Evolutionary conservation across 1,284 basidiomycete species (phyloP).

Genomic region (Marasmius tenuissimus): DNA sequence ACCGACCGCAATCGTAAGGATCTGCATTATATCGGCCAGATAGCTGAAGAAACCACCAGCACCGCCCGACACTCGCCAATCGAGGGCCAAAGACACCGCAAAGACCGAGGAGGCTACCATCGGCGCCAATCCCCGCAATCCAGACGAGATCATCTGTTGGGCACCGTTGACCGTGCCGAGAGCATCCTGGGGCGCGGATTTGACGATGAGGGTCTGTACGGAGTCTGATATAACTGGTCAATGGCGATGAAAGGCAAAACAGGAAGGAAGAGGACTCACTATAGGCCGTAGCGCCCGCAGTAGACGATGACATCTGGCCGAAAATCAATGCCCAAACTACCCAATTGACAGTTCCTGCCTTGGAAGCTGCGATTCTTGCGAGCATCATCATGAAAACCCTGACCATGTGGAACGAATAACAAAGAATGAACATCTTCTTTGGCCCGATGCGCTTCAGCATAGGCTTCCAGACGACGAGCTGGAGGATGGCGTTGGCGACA

Average conservation of each 20-base stretch:
- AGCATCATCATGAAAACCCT: background rate
- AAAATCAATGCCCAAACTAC: background rate
- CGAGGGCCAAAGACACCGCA: slow-evolving; percentile 4
- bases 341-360: background rate
- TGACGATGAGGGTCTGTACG: slow-evolving; percentile 4
- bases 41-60: background rate
- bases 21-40: slow-evolving; percentile 8
- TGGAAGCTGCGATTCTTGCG: background rate
- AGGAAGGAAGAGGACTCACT: slow-evolving; percentile 3
- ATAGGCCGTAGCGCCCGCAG: background rate
- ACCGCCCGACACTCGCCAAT: slow-evolving; percentile 3
- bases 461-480: background rate
- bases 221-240: slow-evolving; percentile 1
- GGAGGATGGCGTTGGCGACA: slow-evolving; percentile 27
- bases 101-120: slow-evolving; percentile 11
- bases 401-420: background rate
- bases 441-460: slow-evolving; percentile 2
- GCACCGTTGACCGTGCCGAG: slow-evolving; percentile 20
- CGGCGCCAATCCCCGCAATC: slow-evolving; percentile 8
- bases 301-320: background rate
- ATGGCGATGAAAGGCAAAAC: background rate
- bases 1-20: slow-evolving; percentile 1
- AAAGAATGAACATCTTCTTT: slow-evolving; percentile 1
- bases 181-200: slow-evolving; percentile 10
- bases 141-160: slow-evolving; percentile 19